phyloP scores from a whole-genome alignment of 2,329 filamentous ascomycete genomes.

The Pseudophaeomoniella oleicola region DNA sequence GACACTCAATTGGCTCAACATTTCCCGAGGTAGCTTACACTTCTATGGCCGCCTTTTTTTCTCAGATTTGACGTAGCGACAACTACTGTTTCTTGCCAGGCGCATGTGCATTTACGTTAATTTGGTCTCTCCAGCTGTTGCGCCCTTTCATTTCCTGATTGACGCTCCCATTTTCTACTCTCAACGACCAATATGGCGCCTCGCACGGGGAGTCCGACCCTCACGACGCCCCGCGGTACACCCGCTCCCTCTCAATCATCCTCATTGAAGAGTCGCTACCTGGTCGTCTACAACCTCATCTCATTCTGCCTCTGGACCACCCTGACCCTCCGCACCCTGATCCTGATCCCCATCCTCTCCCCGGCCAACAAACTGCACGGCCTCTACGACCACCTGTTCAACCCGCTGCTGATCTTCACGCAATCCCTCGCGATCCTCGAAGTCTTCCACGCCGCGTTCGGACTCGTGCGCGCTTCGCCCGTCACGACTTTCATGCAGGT shows the following conservation, averaged over 20 bases:
- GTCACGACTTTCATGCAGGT: conserved; percentile 85
- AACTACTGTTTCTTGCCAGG: no score
- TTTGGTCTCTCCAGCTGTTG: no score
- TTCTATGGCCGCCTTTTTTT: no score
- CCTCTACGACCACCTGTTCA: conserved; percentile 31
- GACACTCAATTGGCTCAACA: no score
- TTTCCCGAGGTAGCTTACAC: no score
- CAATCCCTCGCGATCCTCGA: conserved; percentile 77
- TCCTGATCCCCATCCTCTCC: conserved; percentile 38
- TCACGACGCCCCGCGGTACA: conserved; percentile 6
- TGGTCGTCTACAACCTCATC: conserved; percentile 71
- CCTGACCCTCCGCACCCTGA: conserved; percentile 55
- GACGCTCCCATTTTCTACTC: no score
- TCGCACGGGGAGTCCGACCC: conserved; percentile 4
- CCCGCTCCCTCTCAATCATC: conserved; percentile 18
- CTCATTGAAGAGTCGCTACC: conserved; percentile 49
- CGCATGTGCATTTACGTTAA: no score
- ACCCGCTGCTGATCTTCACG: conserved; percentile 39
- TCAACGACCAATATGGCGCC: conserved; percentile 2
- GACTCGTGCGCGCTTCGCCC: conserved; percentile 73
- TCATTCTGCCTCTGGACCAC: conserved; percentile 66
- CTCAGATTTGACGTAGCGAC: no score
- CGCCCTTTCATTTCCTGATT: no score
- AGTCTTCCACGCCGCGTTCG: conserved; percentile 63
- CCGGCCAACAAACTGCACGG: conserved; percentile 26